Evolutionary conservation across 129 eudicot species (phyloP), one percentile per base, ranked within the genome.

Genomic region (Mikania micrantha): DNA sequence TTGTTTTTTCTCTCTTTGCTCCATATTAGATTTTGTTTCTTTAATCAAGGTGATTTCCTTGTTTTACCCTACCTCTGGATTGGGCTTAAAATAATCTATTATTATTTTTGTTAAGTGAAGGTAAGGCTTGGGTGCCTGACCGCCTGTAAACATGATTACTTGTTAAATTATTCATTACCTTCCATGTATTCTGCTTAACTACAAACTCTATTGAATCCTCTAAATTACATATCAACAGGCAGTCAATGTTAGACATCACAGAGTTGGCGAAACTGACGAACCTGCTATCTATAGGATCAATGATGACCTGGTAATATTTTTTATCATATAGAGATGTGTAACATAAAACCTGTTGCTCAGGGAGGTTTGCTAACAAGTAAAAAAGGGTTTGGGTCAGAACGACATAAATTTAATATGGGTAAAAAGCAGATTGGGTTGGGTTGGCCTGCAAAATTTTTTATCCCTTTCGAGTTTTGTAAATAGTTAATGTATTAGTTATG

Each of bases 201-300:
- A 38, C 36, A 72, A 32, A 15, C 27, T 60, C 11, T 32, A 34
- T 28, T 61, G 31, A 72, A 29, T 73, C 9, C 20, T 65, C 35
- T 34, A 1, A 57, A 20, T 41, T 77, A 22, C 16, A 16, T 75
- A 41, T 71, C 9, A 31, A 21, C 74, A 89, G 97, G 95, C 99
- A 68, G 85, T 84, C 61, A 94, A 87, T 72, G 90, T 94, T 61
- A 81, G 61, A 72, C 97, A 89, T 80, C 81, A 90, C 75, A 94
- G 85, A 78, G 85, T 85, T 75, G 99, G 95, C 9, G 95, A 87
- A 74, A 75, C 80, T 20, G 88, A 87, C 39, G 99, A 94, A 71
- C 97, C 99, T 72, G 77, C 88, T 35, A 83, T 89, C 68, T 94
- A 94, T 81, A 85, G 93, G 79, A 87, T 94, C 83, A 94, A 82